Evolutionary conservation across 2,329 filamentous ascomycete genomes (phyloP).

Genomic region (Fusarium veterinarium): DNA sequence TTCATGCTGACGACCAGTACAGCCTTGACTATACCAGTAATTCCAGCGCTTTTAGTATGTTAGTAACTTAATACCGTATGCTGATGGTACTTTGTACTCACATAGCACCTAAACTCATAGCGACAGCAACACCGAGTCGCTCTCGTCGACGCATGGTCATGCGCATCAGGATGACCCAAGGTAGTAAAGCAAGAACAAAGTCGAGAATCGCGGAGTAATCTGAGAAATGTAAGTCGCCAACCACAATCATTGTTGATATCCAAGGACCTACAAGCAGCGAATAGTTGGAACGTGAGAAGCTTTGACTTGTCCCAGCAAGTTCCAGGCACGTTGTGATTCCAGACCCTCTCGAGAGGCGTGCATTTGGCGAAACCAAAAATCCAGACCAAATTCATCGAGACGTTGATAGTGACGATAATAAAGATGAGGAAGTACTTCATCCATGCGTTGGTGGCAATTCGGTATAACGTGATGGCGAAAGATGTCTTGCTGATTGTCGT

Average conservation of each 20-base stretch:
- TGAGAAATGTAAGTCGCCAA: constrained; percentile 6
- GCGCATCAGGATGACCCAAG: constrained; percentile 50
- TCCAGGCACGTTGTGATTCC: constrained; percentile 41
- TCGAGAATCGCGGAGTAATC: constrained; percentile 51
- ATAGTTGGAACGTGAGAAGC: constrained; percentile 46
- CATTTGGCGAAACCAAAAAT: constrained; percentile 51
- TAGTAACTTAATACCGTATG: neutral
- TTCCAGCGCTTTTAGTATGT: constrained; percentile 45
- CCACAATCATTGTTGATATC: rapidly evolving
- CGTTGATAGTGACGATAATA: constrained; percentile 49
- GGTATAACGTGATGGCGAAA: constrained; percentile 52
- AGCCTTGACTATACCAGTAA: constrained; percentile 50
- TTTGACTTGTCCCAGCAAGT: constrained; percentile 46
- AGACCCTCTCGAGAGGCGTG: constrained; percentile 45
- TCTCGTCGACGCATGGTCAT: constrained; percentile 49
- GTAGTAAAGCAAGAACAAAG: constrained; percentile 49
- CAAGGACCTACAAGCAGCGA: constrained; percentile 46
- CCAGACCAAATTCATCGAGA: constrained; percentile 51
- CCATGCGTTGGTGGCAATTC: constrained; percentile 46
- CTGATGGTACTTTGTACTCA: constrained; percentile 13
- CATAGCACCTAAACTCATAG: constrained; percentile 52
- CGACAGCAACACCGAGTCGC: constrained; percentile 49
- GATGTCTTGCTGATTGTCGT: constrained; percentile 54
- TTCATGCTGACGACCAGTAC: constrained; percentile 49
- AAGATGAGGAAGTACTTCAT: constrained; percentile 47